Evolutionary conservation across 2,329 filamentous ascomycete genomes (phyloP).

Genomic region (Metarhizium guizhouense): DNA sequence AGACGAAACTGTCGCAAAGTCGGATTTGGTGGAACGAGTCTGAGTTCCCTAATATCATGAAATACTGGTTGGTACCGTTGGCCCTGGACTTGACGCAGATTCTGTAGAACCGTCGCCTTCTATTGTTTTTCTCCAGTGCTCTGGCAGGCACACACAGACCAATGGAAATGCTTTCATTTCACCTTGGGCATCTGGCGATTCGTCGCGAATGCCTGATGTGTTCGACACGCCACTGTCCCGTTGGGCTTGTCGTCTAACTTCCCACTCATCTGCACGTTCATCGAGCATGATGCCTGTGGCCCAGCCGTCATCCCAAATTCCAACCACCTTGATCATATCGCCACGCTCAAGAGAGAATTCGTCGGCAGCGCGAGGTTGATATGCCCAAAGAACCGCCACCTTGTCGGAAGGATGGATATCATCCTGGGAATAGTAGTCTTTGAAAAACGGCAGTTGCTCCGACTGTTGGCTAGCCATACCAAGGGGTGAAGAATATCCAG

Average conservation of each 20-base stretch:
- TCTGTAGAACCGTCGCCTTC: constrained; percentile 74
- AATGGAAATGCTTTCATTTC: constrained; percentile 98
- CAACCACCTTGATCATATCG: constrained; percentile 96
- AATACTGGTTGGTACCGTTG: background rate
- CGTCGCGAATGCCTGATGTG: constrained; percentile 53
- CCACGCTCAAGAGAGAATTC: constrained; percentile 90
- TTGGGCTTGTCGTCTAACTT: constrained; percentile 64
- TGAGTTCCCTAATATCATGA: constrained; percentile 2
- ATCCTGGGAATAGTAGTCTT: constrained; percentile 96
- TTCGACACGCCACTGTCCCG: constrained; percentile 91
- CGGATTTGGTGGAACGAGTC: background rate
- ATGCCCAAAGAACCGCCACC: constrained; percentile 91
- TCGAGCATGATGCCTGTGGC: constrained; percentile 81
- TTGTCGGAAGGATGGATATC: constrained; percentile 88
- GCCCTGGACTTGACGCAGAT: constrained; percentile 39
- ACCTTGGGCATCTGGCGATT: constrained; percentile 55
- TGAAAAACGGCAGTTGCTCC: constrained; percentile 92
- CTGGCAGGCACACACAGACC: constrained; percentile 89
- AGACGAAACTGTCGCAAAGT: background rate
- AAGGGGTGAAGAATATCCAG: constrained; percentile 72
- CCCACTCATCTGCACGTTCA: constrained; percentile 84
- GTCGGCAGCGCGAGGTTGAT: constrained; percentile 85
- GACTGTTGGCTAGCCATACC: constrained; percentile 83
- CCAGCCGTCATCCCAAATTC: constrained; percentile 99
- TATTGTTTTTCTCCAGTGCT: constrained; percentile 95